A percentile compares a stretch with the other conserved stretches of the same genome.
phyloP scores from a whole-genome alignment of 2,329 filamentous ascomycete genomes.

The Trichoderma lentiforme region DNA sequence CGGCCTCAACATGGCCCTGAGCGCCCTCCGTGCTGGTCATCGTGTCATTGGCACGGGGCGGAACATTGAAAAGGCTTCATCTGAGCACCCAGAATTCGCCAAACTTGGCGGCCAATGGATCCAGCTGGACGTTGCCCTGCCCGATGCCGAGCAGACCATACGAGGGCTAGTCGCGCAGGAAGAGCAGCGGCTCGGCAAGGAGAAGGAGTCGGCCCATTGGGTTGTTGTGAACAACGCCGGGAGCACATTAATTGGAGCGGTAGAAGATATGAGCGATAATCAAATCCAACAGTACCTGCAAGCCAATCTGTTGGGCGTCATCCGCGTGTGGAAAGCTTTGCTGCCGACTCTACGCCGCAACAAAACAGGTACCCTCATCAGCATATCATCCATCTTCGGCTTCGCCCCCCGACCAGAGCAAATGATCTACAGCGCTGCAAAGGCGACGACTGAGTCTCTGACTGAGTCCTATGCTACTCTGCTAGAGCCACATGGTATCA shows the following conservation, averaged over 20 bases:
- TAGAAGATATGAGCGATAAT: conserved; percentile 6
- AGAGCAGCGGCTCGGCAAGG: background rate
- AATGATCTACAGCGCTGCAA: conserved; percentile 45
- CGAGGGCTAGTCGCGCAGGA: background rate
- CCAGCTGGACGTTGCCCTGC: conserved; percentile 29
- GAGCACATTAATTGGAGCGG: background rate
- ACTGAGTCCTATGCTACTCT: conserved; percentile 43
- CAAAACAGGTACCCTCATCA: conserved; percentile 42
- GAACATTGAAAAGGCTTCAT: conserved; percentile 24
- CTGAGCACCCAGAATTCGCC: conserved; percentile 20
- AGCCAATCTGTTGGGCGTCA: background rate
- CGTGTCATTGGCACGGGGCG: conserved; percentile 48
- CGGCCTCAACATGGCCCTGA: conserved; percentile 42
- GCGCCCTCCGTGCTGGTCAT: conserved; percentile 42
- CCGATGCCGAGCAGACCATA: conserved; percentile 19
- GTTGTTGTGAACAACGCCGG: conserved; percentile 8
- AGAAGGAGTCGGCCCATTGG: background rate
- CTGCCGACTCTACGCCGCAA: conserved; percentile 18
- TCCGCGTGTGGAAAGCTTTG: conserved; percentile 11
- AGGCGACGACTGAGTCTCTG: conserved; percentile 42
- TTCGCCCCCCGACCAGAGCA: conserved; percentile 37
- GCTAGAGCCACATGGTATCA: conserved; percentile 42
- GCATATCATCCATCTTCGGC: conserved; percentile 45
- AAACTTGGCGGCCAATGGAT: conserved; percentile 24
- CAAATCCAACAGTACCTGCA: conserved; percentile 6